phyloP scores from a whole-genome alignment of 305 asterid species.

The Fraxinus latifolia region DNA sequence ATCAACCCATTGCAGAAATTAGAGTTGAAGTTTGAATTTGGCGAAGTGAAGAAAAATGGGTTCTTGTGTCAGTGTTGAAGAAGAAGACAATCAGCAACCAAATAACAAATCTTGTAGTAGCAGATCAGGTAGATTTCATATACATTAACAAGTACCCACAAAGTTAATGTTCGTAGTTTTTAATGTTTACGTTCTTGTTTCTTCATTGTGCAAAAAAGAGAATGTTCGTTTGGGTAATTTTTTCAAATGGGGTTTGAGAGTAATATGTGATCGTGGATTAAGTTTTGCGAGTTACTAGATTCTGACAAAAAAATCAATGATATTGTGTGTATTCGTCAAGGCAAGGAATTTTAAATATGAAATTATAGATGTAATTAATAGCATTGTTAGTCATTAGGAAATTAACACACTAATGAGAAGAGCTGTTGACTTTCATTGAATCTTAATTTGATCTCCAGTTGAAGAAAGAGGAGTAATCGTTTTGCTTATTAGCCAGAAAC shows the following conservation, averaged over 20 bases:
- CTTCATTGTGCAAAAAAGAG: background rate
- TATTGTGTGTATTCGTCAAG: background rate
- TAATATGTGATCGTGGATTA: background rate
- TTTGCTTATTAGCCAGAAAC: background rate
- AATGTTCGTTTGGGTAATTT: background rate
- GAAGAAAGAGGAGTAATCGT: conserved; percentile 1
- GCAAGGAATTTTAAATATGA: background rate
- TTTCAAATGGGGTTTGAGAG: background rate
- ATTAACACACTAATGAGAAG: background rate
- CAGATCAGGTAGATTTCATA: conserved; percentile 27
- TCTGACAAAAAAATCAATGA: background rate
- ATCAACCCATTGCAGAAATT: background rate
- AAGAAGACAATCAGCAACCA: conserved; percentile 32
- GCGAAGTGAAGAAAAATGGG: conserved; percentile 30
- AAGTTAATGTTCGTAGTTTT: background rate
- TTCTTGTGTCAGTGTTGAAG: conserved; percentile 42
- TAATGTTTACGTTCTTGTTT: background rate
- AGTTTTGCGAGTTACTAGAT: background rate
- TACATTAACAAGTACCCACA: background rate
- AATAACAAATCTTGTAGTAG: conserved; percentile 32
- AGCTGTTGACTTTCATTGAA: background rate
- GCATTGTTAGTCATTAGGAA: background rate
- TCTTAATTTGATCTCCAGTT: conserved; percentile 4
- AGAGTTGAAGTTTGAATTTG: conserved; percentile 25
- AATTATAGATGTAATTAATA: background rate